These are phyloP conservation scores for Epichloe bromicola DNA, from an alignment of 2,329 filamentous ascomycete species.

Conservation along the genomic window DNA sequence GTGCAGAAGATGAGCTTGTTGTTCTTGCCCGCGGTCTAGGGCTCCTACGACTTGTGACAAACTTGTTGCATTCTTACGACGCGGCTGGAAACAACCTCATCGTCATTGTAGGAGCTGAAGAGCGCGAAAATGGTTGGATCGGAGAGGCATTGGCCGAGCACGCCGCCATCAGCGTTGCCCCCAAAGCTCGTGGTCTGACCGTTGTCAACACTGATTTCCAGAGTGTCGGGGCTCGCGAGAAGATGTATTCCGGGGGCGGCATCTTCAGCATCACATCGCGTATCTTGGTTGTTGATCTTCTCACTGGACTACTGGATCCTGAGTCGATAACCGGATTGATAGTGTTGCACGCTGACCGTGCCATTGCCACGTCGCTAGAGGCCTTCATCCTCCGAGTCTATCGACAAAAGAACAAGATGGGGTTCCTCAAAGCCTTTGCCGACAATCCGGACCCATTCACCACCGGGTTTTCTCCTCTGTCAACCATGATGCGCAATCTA, in stretches of 20 bases:
- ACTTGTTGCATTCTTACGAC: constrained; percentile 92
- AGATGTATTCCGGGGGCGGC: constrained; percentile 85
- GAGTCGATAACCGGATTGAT: constrained; percentile 79
- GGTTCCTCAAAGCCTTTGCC: constrained; percentile 92
- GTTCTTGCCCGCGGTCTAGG: constrained; percentile 85
- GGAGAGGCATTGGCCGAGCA: constrained; percentile 93
- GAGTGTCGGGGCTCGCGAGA: constrained; percentile 75
- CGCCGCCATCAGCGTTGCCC: constrained; percentile 74
- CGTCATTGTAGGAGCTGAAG: constrained; percentile 76
- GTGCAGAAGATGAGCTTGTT: constrained; percentile 84
- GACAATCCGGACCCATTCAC: constrained; percentile 88
- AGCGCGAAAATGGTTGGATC: constrained; percentile 92
- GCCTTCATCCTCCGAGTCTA: constrained; percentile 93
- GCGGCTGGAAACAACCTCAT: constrained; percentile 89
- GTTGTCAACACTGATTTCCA: constrained; percentile 92
- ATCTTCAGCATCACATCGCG: constrained; percentile 94
- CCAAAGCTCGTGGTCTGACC: constrained; percentile 71
- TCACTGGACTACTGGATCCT: constrained; percentile 71
- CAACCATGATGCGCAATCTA: constrained; percentile 78
- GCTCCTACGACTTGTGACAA: constrained; percentile 84
- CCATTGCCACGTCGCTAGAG: constrained; percentile 77
- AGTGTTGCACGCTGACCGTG: constrained; percentile 76
- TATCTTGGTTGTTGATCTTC: constrained; percentile 84
- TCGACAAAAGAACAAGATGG: constrained; percentile 83
- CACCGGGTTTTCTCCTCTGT: constrained; percentile 73